Conservation (phyloP, 164 flowering plant species). For the Stephania japonica region DNA sequence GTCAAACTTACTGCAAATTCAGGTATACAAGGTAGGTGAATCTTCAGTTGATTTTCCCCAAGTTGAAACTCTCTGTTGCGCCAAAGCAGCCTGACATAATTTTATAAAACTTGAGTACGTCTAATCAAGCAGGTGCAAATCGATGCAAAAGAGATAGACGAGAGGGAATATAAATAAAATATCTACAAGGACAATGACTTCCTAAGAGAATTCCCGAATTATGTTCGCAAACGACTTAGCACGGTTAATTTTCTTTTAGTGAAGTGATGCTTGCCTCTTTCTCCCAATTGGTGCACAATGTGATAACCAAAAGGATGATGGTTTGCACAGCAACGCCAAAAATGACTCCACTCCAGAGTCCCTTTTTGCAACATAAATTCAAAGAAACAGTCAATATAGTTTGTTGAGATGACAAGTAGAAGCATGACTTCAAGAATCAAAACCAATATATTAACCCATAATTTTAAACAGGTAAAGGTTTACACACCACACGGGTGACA, state of each 20-base stretch:
- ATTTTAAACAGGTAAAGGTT: too few relatives aligned
- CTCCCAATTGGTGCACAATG: constrained; percentile 19
- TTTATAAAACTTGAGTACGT: not conserved
- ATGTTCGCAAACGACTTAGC: too few relatives aligned
- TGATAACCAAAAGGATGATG: constrained; percentile 10
- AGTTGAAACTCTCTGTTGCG: not conserved
- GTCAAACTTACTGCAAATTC: not conserved
- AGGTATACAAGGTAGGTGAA: not conserved
- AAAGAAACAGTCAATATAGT: not conserved
- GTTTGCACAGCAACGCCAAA: constrained; percentile 18
- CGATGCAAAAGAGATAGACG: not conserved
- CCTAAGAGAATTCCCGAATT: too few relatives aligned
- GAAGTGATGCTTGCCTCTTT: constrained; percentile 15
- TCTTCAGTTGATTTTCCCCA: not conserved
- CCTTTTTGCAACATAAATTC: constrained; percentile 11
- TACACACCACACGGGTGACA: too few relatives aligned
- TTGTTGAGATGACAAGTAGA: not conserved
- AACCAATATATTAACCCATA: not conserved
- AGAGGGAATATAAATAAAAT: not conserved
- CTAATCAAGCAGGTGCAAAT: not conserved
- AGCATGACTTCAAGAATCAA: not conserved
- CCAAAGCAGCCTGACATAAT: not conserved
- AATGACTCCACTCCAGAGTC: constrained; percentile 20
- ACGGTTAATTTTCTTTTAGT: too few relatives aligned
- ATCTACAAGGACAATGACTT: too few relatives aligned